These are phyloP conservation scores for Lentinus brumalis DNA, from an alignment of 768 basidiomycete genomes.

Conservation along the genomic window DNA sequence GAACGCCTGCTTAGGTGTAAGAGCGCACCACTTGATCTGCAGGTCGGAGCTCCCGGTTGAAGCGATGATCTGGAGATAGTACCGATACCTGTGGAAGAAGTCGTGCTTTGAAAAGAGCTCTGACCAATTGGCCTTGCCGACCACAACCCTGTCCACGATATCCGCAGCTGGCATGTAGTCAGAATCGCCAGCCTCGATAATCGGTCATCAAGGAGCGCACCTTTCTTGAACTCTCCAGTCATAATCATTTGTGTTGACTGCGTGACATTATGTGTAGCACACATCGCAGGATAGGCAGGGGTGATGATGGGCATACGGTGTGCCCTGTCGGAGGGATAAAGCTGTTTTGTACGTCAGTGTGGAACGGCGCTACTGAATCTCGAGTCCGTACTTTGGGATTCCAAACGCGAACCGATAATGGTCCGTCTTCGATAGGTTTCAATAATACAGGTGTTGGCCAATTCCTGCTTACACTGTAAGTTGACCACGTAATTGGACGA, in stretches of 20 bases:
- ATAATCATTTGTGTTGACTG: conserved; percentile 95
- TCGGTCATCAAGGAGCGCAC: conserved; percentile 37
- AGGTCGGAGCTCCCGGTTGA: conserved; percentile 82
- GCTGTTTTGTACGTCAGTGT: conserved; percentile 39
- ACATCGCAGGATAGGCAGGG: conserved; percentile 99
- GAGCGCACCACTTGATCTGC: conserved; percentile 84
- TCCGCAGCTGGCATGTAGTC: conserved; percentile 66
- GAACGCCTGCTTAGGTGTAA: conserved; percentile 27
- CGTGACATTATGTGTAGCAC: conserved; percentile 97
- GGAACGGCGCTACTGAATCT: neutral
- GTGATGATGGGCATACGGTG: conserved; percentile 99
- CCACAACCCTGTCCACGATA: conserved; percentile 90
- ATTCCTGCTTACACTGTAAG: conserved; percentile 54
- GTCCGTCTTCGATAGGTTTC: conserved; percentile 96
- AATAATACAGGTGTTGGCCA: conserved; percentile 99
- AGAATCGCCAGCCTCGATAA: conserved; percentile 13
- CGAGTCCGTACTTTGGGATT: conserved; percentile 77
- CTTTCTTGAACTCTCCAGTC: conserved; percentile 94
- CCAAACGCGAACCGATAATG: conserved; percentile 93
- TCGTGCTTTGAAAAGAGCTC: conserved; percentile 95
- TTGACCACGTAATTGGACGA: neutral
- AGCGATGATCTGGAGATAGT: conserved; percentile 95
- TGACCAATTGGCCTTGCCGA: conserved; percentile 82
- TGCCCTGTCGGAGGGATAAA: conserved; percentile 90
- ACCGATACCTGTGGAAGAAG: conserved; percentile 95